These are phyloP conservation scores for Chlamydomonas incerta DNA, from an alignment of 139 green algal species.

Conservation along the genomic window DNA sequence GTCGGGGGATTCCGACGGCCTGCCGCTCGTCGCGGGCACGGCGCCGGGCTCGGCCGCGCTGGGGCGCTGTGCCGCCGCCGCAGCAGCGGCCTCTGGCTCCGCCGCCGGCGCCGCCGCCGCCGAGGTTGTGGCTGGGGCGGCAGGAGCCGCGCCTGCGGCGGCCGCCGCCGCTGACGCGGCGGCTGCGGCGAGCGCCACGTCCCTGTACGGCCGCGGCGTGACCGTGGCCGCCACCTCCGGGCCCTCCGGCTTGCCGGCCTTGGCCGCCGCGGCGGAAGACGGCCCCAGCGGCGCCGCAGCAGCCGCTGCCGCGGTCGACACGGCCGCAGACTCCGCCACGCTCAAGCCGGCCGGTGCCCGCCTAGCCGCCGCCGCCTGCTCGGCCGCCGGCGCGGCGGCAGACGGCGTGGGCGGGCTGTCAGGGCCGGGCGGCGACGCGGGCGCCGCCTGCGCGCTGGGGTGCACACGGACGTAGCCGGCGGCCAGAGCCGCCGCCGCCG, in stretches of 20 bases:
- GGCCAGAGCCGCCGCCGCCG: background rate
- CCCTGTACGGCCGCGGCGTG: too few species aligned
- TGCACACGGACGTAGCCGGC: background rate
- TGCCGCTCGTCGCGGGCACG: background rate
- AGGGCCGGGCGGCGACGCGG: background rate
- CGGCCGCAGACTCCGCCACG: too few species aligned
- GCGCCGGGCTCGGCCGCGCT: background rate
- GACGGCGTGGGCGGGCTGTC: constrained; percentile 25
- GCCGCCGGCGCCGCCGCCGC: background rate
- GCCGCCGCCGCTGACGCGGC: too few species aligned
- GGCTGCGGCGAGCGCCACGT: too few species aligned
- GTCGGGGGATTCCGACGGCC: background rate
- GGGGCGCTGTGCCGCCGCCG: background rate
- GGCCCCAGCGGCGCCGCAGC: too few species aligned
- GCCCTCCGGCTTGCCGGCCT: background rate
- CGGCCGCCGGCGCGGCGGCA: background rate
- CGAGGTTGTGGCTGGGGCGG: too few species aligned
- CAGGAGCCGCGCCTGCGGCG: too few species aligned
- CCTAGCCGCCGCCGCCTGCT: background rate
- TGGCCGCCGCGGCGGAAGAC: too few species aligned
- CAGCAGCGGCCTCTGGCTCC: too few species aligned
- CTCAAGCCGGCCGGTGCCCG: too few species aligned
- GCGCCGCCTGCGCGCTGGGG: background rate
- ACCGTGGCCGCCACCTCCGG: background rate
- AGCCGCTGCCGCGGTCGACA: too few species aligned